Evolutionary conservation across 2,329 filamentous ascomycete genomes (phyloP).

Genomic region (Juglanconis sp.): DNA sequence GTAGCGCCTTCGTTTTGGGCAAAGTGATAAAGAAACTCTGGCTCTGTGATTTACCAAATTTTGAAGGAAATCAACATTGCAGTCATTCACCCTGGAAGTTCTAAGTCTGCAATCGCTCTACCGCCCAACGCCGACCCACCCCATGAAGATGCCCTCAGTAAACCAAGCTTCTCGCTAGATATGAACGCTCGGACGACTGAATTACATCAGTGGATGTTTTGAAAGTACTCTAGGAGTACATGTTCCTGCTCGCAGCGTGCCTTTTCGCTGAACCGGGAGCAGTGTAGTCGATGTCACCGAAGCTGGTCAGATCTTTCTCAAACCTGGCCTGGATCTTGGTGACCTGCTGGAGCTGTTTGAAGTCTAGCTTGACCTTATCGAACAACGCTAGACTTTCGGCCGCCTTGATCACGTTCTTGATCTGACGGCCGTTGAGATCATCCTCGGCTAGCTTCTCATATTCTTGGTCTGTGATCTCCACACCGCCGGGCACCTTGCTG

Average conservation of each 20-base stretch:
- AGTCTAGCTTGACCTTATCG: constrained; percentile 26
- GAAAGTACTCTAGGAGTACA: constrained; percentile 9
- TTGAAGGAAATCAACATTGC: neutral
- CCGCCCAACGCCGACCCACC: neutral
- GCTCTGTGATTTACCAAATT: too few relatives aligned
- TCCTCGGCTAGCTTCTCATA: constrained; percentile 20
- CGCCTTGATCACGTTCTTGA: constrained; percentile 27
- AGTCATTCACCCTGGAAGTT: neutral
- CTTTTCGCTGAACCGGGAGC: constrained; percentile 15
- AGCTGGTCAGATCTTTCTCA: constrained; percentile 26
- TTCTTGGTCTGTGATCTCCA: constrained; percentile 23
- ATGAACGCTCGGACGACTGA: too few relatives aligned
- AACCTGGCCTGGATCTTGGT: constrained; percentile 30
- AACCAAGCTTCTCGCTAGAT: neutral
- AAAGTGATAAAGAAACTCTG: too few relatives aligned
- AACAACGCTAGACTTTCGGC: constrained; percentile 31
- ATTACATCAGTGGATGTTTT: neutral
- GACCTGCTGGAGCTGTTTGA: constrained; percentile 27
- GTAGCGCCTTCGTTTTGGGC: too few relatives aligned
- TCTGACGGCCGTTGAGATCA: constrained; percentile 27
- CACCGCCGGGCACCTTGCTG: constrained; percentile 19
- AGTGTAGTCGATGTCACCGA: constrained; percentile 20
- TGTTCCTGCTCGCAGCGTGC: constrained; percentile 10
- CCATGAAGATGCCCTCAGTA: neutral
- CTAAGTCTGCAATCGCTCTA: neutral